Conservation (phyloP, 495 filamentous ascomycete genomes). For the Annulohypoxylon bovei region DNA sequence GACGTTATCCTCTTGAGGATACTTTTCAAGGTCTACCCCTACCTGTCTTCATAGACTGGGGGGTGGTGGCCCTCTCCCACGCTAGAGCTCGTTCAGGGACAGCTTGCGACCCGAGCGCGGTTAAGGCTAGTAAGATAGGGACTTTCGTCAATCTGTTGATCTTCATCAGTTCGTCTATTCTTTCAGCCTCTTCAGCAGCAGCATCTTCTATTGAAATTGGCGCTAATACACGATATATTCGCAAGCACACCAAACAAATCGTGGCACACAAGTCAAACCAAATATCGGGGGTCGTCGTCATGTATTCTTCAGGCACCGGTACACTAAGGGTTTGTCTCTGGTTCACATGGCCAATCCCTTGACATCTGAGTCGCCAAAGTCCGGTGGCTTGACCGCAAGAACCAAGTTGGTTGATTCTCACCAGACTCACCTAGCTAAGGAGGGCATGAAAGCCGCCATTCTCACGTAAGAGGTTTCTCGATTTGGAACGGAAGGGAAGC, state of each 20-base stretch:
- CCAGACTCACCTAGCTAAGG: background rate
- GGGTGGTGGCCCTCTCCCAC: constrained; percentile 1
- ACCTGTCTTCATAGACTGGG: constrained; percentile 9
- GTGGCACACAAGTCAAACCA: background rate
- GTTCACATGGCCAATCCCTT: constrained; percentile 2
- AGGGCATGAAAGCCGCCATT: constrained; percentile 7
- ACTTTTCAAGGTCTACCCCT: constrained; percentile 27
- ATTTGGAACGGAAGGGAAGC: constrained; percentile 26
- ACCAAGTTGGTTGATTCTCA: background rate
- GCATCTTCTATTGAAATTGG: constrained; percentile 7
- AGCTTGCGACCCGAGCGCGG: constrained; percentile 25
- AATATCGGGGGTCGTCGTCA: background rate
- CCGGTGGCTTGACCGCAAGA: constrained; percentile 25
- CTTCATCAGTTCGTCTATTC: constrained; percentile 17
- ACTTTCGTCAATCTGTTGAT: constrained; percentile 38
- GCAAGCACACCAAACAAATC: constrained; percentile 5
- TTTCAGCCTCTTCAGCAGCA: constrained; percentile 26
- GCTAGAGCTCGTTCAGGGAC: constrained; percentile 21
- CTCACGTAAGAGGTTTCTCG: constrained; percentile 30
- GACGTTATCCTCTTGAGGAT: constrained; percentile 19
- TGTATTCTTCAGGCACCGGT: background rate
- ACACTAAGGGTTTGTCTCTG: constrained; percentile 4
- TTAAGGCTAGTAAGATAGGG: constrained; percentile 16
- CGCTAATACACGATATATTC: constrained; percentile 8
- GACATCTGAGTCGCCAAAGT: constrained; percentile 20